Conservation (phyloP, 2,329 filamentous ascomycete species). For the Alternaria brassicicola region DNA sequence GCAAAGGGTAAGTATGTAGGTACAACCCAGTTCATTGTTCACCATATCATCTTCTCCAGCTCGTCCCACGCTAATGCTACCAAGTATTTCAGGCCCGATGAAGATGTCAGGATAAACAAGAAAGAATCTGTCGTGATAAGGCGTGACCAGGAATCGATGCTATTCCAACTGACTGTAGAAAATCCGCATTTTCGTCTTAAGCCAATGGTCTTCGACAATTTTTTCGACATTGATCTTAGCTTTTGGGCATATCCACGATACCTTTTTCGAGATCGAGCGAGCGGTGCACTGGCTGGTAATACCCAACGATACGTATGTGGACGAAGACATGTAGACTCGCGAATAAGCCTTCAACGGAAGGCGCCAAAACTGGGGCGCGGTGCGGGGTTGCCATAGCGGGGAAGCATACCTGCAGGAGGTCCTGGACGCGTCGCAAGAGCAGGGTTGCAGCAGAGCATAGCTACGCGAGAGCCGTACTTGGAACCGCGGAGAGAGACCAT, state of each 20-base stretch:
- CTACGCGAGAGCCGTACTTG: constrained; percentile 97
- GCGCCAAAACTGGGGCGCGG: constrained; percentile 36
- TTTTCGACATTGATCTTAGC: constrained; percentile 40
- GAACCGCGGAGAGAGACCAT: constrained; percentile 99
- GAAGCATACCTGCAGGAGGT: constrained; percentile 69
- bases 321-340: constrained; percentile 20
- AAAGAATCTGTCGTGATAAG: constrained; percentile 33
- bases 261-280: constrained; percentile 44
- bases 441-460: constrained; percentile 98
- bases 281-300: constrained; percentile 33
- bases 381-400: constrained; percentile 42
- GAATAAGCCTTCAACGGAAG: constrained; percentile 33
- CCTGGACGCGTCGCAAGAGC: constrained; percentile 87
- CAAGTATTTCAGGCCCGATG: constrained; percentile 23
- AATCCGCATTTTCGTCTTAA: constrained; percentile 36
- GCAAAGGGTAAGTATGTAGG: constrained; percentile 32
- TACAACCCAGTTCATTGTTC: constrained; percentile 28
- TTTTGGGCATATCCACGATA: constrained; percentile 41
- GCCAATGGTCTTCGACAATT: constrained; percentile 39
- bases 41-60: constrained; percentile 20
- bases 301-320: constrained; percentile 38
- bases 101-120: constrained; percentile 43
- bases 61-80: constrained; percentile 18
- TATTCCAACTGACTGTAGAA: constrained; percentile 31
- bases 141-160: constrained; percentile 34